Percentiles rank a stretch among this genome's conserved stretches.
Conservation (phyloP, 495 filamentous ascomycete species). For the Aspergillus avenaceus region DNA sequence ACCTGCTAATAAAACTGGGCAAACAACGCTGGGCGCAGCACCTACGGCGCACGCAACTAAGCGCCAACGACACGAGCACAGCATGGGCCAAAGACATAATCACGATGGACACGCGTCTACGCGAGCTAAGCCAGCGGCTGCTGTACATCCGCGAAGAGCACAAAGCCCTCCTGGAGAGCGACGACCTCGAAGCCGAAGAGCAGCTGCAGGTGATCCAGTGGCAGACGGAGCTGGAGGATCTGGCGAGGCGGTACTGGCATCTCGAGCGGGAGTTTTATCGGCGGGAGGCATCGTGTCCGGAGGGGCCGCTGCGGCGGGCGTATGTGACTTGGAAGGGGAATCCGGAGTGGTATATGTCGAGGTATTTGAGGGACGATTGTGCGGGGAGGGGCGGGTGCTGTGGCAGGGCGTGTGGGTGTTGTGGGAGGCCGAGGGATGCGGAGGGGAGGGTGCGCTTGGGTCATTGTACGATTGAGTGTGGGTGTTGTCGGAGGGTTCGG, state of each 20-base stretch:
- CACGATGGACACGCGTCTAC: background rate
- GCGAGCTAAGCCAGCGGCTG: background rate
- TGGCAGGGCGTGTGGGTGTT: conserved; percentile 1
- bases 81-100: conserved; percentile 1
- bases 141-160: background rate
- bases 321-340: background rate
- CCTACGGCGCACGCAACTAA: background rate
- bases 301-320: background rate
- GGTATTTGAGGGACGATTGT: background rate
- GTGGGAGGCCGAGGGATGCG: background rate
- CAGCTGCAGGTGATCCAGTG: background rate
- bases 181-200: background rate
- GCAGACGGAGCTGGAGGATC: background rate
- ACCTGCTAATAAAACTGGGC: background rate
- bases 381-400: conserved; percentile 2
- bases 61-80: background rate
- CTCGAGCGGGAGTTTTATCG: conserved; percentile 4
- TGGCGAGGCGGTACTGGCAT: background rate
- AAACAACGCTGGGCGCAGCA: background rate
- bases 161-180: background rate
- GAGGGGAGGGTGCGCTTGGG: background rate
- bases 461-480: conserved; percentile 5
- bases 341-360: background rate
- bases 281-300: background rate
- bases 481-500: conserved; percentile 1